Evolutionary conservation across 2,329 filamentous ascomycete genomes (phyloP), one percentile per base, ranked within the genome.

Genomic region (Fusarium sp.): DNA sequence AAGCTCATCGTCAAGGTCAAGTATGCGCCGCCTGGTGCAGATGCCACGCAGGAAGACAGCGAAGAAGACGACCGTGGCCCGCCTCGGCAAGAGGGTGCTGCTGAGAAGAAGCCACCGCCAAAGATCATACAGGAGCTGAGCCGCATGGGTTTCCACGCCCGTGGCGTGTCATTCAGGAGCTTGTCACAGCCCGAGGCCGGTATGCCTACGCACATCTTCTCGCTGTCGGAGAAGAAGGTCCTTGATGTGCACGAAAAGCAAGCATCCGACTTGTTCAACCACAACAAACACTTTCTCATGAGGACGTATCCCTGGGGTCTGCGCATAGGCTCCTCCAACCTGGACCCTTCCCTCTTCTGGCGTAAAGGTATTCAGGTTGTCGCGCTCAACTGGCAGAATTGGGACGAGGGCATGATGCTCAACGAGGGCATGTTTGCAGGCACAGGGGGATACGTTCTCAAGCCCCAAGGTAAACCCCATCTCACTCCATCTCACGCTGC

Each of bases 371-470:
- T 96, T 4, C 93, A 97, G 75, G 89, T 97, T 67, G 92, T 96
- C 2, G 93, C 93, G 0, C 80, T 98, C 58, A 97, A 97, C 77
- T 98, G 93, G 92, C 93, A 98, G 75, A 89, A 88, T 59, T 88
- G 90, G 75, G 93, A 97, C 70, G 89, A 92, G 67, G 93, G 92
- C 29, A 96, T 96, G 88, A 97, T 97, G 94, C 83, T 97, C 13
- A 97, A 97, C 71, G 88, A 95, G 71, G 93, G 87, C 67, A 95
- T 96, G 92, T 97, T 97, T 75, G 84, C 87, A 2, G 90, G 89
- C 10, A 91, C 90, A 1, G 82, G 83, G n/a, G 93, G 93, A 19
- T 97, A 93, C 79, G 87, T 95, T 2, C 80, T 96, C 36, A 97
- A 97, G 75, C 93, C 93, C 0, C 78, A 84, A 62, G 91, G 89